Evolutionary conservation across 805 yeast species (phyloP), one percentile per base, ranked within the genome.

Genomic region (Wickerhamiella alocasiicola): DNA sequence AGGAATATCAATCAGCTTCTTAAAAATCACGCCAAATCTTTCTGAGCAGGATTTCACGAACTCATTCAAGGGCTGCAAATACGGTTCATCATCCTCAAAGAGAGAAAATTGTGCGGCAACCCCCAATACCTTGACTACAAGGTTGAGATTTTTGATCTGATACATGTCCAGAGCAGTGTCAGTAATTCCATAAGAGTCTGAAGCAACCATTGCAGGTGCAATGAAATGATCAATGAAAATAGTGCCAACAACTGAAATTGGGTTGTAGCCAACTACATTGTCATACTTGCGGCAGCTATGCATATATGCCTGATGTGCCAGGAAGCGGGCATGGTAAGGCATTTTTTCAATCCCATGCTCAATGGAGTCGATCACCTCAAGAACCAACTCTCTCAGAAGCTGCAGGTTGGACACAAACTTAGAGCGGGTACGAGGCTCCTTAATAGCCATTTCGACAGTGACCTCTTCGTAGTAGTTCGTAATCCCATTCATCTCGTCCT

Each of bases 41-140:
- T 66, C 75, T 5, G 63, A 60, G 6, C 74, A 67, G 11, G 70
- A 62, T 39, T 63, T 66, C 31, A 84, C 68, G 52, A 73, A 81
- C 32, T 80, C 87, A 55, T 81, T 81, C 53, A 83, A 64, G 1
- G 94, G 94, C 54, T 81, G 85, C 49, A 83, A 59, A 55, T 74
- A 83, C 36, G 77, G 72, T 48, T 80, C 76, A 21, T 68, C 68
- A 1, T 60, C 48, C 11, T 70, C 71, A 60, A 84, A 83, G 2
- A 81, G 73, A 46, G 70, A 67, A 76, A 83, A 74, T 3, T 75
- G 57, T 17, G 80, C 76, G 27, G 81, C 56, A 56, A 82, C 94
- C 24, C 70, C 62, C 39, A 83, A 51, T 9, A 80, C 72, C 43
- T 75, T 68, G 24, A 75, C 61, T 35, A 82, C 63, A 41, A 72